These are phyloP conservation scores for Aspergillus piperis DNA, from an alignment of 2,329 filamentous ascomycete genomes.

Conservation along the genomic window DNA sequence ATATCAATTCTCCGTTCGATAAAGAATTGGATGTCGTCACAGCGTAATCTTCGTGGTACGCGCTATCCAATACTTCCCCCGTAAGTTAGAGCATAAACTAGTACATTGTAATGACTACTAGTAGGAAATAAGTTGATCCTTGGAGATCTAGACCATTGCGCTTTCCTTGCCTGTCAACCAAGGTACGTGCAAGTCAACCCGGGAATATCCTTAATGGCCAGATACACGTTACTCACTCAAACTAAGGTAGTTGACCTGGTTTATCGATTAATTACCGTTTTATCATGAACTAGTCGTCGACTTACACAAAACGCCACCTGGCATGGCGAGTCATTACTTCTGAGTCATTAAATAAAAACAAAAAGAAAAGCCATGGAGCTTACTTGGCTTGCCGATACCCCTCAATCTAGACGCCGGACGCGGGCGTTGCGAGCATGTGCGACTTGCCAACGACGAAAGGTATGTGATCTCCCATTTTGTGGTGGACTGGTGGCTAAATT, in stretches of 20 bases:
- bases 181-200: not conserved
- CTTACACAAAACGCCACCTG: no score
- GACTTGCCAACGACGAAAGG: constrained; percentile 37
- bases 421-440: constrained; percentile 35
- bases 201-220: no score
- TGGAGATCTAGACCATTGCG: not conserved
- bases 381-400: constrained; percentile 38
- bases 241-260: no score
- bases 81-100: not conserved
- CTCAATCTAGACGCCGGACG: constrained; percentile 34
- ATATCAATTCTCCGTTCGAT: not conserved
- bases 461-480: constrained; percentile 9
- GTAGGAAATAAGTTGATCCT: not conserved
- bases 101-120: not conserved
- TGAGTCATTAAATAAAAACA: not conserved
- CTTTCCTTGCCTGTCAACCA: not conserved
- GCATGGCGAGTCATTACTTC: not conserved
- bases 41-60: not conserved
- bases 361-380: constrained; percentile 30
- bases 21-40: not conserved
- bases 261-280: no score
- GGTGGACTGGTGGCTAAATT: not conserved
- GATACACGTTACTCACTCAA: no score
- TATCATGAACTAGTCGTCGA: no score
- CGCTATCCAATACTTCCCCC: not conserved